A percentile compares a stretch with the other conserved stretches of the same genome.
Conservation (phyloP, 352 stramenopile genomes). For the Globisporangium perplexum region DNA sequence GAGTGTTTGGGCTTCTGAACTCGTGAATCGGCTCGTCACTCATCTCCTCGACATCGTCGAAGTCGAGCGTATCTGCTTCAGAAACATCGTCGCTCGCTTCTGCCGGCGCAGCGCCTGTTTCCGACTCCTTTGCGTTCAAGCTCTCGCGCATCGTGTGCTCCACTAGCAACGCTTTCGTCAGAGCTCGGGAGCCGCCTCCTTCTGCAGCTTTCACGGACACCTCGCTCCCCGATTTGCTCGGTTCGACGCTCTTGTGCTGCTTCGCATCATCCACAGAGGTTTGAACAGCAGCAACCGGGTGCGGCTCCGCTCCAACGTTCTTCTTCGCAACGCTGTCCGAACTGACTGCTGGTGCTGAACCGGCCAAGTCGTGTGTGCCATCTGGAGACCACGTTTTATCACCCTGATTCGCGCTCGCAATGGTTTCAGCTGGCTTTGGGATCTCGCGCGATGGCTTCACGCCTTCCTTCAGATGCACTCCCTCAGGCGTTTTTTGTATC, state of each 20-base stretch:
- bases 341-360: not conserved
- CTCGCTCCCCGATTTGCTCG: not conserved
- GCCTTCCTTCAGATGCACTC: not conserved
- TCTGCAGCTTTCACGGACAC: not conserved
- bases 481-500: not conserved
- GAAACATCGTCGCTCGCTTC: conserved; percentile 4
- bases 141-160: conserved; percentile 1
- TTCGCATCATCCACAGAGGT: not conserved
- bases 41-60: conserved; percentile 7
- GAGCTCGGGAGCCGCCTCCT: not conserved
- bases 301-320: not conserved
- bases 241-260: not conserved
- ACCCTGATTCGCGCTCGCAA: not conserved
- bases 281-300: not conserved
- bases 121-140: not conserved
- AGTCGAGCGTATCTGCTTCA: conserved; percentile 10
- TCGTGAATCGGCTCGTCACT: not conserved
- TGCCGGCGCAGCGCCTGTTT: not conserved
- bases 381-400: not conserved
- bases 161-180: conserved; percentile 1
- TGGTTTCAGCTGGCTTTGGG: not conserved
- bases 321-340: not conserved
- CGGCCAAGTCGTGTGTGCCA: not conserved
- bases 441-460: not conserved
- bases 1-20: conserved; percentile 1